phyloP scores from a whole-genome alignment of 2,329 filamentous ascomycete species.

The Pyrenochaeta sp. region DNA sequence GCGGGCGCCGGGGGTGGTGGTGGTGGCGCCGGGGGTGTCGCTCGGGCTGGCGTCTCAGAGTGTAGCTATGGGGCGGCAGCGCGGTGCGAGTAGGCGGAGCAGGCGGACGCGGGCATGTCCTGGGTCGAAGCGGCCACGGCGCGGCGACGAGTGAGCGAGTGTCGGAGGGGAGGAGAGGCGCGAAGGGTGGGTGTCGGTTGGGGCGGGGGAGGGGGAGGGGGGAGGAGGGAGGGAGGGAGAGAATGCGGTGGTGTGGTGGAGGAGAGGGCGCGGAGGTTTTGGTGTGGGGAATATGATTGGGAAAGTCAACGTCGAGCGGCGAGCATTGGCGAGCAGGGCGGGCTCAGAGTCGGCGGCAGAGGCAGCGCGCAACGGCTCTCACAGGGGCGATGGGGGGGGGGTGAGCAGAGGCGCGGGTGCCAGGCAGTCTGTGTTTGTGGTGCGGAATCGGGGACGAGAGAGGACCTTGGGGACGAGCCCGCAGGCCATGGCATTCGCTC shows the following conservation, averaged over 20 bases:
- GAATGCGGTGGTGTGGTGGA: too few species aligned
- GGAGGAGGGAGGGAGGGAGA: too few species aligned
- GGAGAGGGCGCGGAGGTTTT: constrained; percentile 15
- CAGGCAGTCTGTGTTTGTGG: constrained; percentile 2
- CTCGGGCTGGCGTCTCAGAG: constrained; percentile 34
- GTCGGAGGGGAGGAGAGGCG: constrained; percentile 20
- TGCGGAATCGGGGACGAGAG: constrained; percentile 5
- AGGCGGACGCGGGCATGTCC: constrained; percentile 42
- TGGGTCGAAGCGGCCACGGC: constrained; percentile 22
- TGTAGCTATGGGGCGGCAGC: constrained; percentile 37
- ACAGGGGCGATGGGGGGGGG: constrained; percentile 3
- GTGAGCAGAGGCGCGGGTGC: too few species aligned
- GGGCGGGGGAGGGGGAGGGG: too few species aligned
- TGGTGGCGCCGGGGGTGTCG: constrained; percentile 33
- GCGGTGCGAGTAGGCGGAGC: constrained; percentile 28
- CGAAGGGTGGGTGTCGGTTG: constrained; percentile 15
- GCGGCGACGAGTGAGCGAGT: constrained; percentile 27
- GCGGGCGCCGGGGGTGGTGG: constrained; percentile 22
- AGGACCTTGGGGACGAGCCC: constrained; percentile 8
- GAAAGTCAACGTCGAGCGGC: constrained; percentile 10
- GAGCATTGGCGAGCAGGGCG: not conserved
- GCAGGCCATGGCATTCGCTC: constrained; percentile 30
- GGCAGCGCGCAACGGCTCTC: not conserved
- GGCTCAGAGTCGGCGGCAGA: constrained; percentile 9
- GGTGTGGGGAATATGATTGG: constrained; percentile 26